Base-by-base conservation (phyloP, 805 yeast genomes). In the Komagataella kurtzmanii region DNA sequence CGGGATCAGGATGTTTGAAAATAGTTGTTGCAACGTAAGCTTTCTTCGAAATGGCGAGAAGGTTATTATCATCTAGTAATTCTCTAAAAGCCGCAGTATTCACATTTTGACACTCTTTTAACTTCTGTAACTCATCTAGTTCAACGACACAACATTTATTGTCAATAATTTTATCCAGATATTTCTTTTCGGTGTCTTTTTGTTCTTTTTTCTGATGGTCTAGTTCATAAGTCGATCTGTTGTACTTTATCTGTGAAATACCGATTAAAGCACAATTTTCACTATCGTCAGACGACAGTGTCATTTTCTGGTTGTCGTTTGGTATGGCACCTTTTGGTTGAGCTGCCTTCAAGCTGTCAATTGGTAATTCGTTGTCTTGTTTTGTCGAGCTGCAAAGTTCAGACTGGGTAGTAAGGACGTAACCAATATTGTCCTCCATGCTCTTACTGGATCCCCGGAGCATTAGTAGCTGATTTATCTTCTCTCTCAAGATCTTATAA, bases 11-110 rank as follows among this genome's bases (percentile, higher is more conserved):
- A 3, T 65, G 65, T 56, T 75, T 71, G 7, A 77, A 74, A 44
- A 75, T 75, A 1, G 85, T 79, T 0, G 89, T 82, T 1, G 86
- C 80, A 54, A 84, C 69, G 57, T 76, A 83, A 2, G 81, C 70
- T n/a, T 72, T 62, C 50, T 71, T 72, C 1, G 91, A 86, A 45
- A 85, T 70, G 50, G 79, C 71, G 56, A 83, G 59, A 49, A 30
- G 40, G 40, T 30, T 30, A n/a, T 30, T 30, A 14, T 30, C 40
- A 30, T 30, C 12, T 14, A 30, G 2, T 14, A 30, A 14, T 5
- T 30, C 40, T 30, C 4, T 30, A 3, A 30, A 30, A 8, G 40
- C 40, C 14, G 10, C 14, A 10, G 40, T 30, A 8, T 30, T 30
- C 40, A 30, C 40, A n/a, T 19, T 24, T 14, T 14, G 44, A 47